Base-by-base conservation (phyloP, 2,329 filamentous ascomycete genomes). In the Venturia carpophila region DNA sequence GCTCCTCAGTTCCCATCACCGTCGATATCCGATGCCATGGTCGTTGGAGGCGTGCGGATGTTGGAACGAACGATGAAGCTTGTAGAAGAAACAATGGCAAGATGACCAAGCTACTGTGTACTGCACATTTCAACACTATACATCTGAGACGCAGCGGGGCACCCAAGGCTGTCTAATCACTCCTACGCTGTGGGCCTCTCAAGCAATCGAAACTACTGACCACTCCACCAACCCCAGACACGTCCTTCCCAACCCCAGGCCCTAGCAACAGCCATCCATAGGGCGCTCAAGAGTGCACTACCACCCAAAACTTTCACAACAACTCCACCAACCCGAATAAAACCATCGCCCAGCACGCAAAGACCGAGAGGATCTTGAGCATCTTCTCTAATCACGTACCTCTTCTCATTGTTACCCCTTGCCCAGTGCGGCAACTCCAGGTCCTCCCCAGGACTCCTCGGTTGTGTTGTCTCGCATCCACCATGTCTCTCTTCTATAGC, bases 331-430 rank as follows among this genome's bases (percentile, higher is more conserved):
- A 82, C 83, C 56, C 82, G 81, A 69, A 83, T 86, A 47, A 95
- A 71, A 43, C 85, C 83, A 24, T 88, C 85, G 2, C 84, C 84
- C 68, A 92, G 82, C 67, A 87, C 82, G 63, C 95, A 80, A 43
- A 96, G 74, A 0, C 92, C 92, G 0, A 96, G 79, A 0, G 92
- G 92, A 73, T 97, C 92, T 66, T 89, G 52, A 37, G 52, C 52
- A 15, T 83, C 42, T 85, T 81, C 69, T 81, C 80, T 24, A 75
- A 71, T 61, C 65, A 65, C n/a, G 66, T 66, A 56, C 65, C 71
- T 11, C 47, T 52, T 52, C 21, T 21, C 21, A 15, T 27, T 11
- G 61, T 70, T 64, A 30, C 71, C 67, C 4, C 68, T 62, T 63
- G 62, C 69, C 65, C 66, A 74, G 72, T 66, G 67, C 73, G 71